phyloP scores from a whole-genome alignment of 1,284 basidiomycete genomes.

The Austroboletus niveus region DNA sequence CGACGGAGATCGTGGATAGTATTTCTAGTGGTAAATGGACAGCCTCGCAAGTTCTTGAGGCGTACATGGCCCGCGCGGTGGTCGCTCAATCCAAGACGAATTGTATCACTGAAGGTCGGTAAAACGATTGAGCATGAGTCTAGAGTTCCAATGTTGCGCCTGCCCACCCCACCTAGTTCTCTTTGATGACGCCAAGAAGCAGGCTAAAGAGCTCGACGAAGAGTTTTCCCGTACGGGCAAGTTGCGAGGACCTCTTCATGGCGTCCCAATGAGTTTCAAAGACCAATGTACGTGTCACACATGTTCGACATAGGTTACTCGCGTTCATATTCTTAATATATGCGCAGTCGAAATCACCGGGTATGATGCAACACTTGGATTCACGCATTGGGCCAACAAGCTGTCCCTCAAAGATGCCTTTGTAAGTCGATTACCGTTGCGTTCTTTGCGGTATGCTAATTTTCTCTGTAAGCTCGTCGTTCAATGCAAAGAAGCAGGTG shows the following conservation, averaged over 20 bases:
- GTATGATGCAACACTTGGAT: slow-evolving; percentile 72
- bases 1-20: slow-evolving; percentile 57
- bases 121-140: not conserved
- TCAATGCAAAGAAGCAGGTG: slow-evolving; percentile 48
- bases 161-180: slow-evolving; percentile 45
- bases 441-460: not conserved
- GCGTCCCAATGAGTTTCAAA: slow-evolving; percentile 80
- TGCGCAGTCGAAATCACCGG: slow-evolving; percentile 56
- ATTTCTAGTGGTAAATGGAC: slow-evolving; percentile 70
- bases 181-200: slow-evolving; percentile 62
- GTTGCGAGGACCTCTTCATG: slow-evolving; percentile 73
- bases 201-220: slow-evolving; percentile 62
- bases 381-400: slow-evolving; percentile 62
- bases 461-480: slow-evolving; percentile 38
- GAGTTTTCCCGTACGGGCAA: slow-evolving; percentile 60
- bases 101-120: slow-evolving; percentile 73
- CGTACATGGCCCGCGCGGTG: slow-evolving; percentile 67
- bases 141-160: not conserved
- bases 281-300: slow-evolving; percentile 52
- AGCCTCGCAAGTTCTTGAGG: slow-evolving; percentile 66
- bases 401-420: slow-evolving; percentile 58
- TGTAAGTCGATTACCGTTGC: slow-evolving; percentile 39
- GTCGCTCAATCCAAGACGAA: slow-evolving; percentile 68
- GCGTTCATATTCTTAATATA: slow-evolving; percentile 5
- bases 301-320: not conserved